phyloP scores from a whole-genome alignment of 768 basidiomycete genomes.

The Scleroderma citrinum region DNA sequence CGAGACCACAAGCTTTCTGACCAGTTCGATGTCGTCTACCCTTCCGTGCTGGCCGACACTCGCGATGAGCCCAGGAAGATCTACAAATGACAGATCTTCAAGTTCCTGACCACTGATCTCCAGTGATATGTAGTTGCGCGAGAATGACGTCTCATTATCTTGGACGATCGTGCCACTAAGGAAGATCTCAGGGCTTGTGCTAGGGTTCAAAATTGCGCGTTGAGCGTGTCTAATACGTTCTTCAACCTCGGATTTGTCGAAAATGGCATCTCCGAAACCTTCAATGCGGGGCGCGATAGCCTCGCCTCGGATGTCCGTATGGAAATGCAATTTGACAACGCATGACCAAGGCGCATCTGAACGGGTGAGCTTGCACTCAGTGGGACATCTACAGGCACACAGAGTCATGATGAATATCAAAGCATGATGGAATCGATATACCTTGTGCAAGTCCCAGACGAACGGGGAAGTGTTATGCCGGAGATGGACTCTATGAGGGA shows the following conservation, averaged over 20 bases:
- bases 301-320: conserved; percentile 29
- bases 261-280: conserved; percentile 39
- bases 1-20: conserved; percentile 45
- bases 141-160: conserved; percentile 25
- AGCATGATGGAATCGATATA: conserved; percentile 21
- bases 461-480: conserved; percentile 62
- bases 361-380: conserved; percentile 31
- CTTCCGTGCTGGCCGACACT: conserved; percentile 49
- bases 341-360: conserved; percentile 27
- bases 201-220: conserved; percentile 47
- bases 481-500: conserved; percentile 76
- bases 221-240: conserved; percentile 54
- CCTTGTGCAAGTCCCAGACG: conserved; percentile 73
- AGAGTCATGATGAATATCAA: not conserved
- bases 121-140: conserved; percentile 37
- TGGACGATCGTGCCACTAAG: conserved; percentile 7
- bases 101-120: conserved; percentile 35
- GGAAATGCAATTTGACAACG: conserved; percentile 38
- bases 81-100: conserved; percentile 36
- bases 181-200: conserved; percentile 22
- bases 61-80: conserved; percentile 33
- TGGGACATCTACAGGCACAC: conserved; percentile 23
- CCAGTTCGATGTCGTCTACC: conserved; percentile 36
- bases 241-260: conserved; percentile 41
- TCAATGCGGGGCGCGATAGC: conserved; percentile 19